phyloP scores from a whole-genome alignment of 2,329 filamentous ascomycete genomes.

The Pestalotiopsis sp. region DNA sequence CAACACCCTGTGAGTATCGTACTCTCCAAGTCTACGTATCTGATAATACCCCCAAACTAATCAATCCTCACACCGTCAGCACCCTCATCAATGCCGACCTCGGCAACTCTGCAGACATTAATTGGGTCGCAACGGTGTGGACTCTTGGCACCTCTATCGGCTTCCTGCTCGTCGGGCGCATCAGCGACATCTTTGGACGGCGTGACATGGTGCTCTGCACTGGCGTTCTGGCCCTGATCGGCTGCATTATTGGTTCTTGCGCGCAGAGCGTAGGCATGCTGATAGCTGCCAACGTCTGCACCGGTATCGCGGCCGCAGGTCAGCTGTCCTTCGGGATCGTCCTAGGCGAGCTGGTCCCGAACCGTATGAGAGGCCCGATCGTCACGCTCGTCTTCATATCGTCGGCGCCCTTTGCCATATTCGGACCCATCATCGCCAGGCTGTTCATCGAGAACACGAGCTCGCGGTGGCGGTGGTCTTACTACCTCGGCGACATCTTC shows the following conservation, averaged over 20 bases:
- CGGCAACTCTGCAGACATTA: constrained; percentile 25
- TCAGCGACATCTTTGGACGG: constrained; percentile 45
- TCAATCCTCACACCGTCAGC: neutral
- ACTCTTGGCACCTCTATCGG: constrained; percentile 27
- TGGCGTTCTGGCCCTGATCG: constrained; percentile 36
- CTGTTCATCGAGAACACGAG: constrained; percentile 43
- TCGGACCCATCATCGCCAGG: constrained; percentile 50
- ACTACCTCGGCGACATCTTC: constrained; percentile 49
- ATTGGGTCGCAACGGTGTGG: constrained; percentile 31
- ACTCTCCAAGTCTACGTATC: neutral
- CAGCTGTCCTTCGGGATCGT: constrained; percentile 45
- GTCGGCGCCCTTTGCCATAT: constrained; percentile 42
- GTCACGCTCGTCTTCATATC: constrained; percentile 41
- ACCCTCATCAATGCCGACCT: constrained; percentile 17
- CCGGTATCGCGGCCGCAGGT: constrained; percentile 40
- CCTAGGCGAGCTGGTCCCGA: constrained; percentile 46
- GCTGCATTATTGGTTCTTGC: constrained; percentile 38
- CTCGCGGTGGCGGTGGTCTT: constrained; percentile 50
- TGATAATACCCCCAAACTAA: too few species aligned
- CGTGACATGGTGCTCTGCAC: constrained; percentile 41
- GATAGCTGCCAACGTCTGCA: constrained; percentile 39
- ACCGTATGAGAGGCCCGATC: constrained; percentile 39
- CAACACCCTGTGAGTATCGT: constrained; percentile 33
- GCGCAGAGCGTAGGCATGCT: constrained; percentile 37
- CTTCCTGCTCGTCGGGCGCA: constrained; percentile 39